phyloP scores from a whole-genome alignment of 106 monocot species.

The Platanthera guangdongensis region DNA sequence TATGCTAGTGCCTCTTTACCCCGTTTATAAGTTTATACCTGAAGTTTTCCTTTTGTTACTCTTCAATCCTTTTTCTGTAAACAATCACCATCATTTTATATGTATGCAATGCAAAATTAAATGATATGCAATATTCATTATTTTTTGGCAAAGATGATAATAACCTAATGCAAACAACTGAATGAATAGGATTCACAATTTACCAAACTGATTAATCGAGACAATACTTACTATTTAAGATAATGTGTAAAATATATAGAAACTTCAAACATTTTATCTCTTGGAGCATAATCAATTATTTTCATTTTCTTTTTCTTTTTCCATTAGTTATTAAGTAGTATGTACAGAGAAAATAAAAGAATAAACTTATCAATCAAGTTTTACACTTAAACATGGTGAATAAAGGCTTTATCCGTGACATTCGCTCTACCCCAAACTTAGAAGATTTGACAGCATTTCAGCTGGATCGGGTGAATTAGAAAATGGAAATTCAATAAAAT shows the following conservation, averaged over 20 bases:
- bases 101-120: background rate
- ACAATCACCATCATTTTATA: too few relatives aligned
- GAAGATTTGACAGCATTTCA: too few relatives aligned
- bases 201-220: background rate
- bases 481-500: too few relatives aligned
- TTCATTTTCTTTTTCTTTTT: background rate
- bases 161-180: background rate
- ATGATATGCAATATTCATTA: background rate
- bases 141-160: background rate
- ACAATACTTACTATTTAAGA: background rate
- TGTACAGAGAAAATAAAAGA: background rate
- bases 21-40: too few relatives aligned
- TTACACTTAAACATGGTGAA: background rate
- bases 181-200: background rate
- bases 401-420: background rate
- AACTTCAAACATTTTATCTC: too few relatives aligned
- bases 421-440: too few relatives aligned
- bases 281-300: background rate
- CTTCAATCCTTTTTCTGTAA: too few relatives aligned
- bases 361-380: background rate
- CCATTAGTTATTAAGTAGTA: background rate
- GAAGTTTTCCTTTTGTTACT: too few relatives aligned
- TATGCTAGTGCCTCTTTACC: too few relatives aligned
- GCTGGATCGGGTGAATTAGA: too few relatives aligned
- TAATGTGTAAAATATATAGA: background rate